phyloP scores from a whole-genome alignment of 345 rosid species.

The Syzygium grande region DNA sequence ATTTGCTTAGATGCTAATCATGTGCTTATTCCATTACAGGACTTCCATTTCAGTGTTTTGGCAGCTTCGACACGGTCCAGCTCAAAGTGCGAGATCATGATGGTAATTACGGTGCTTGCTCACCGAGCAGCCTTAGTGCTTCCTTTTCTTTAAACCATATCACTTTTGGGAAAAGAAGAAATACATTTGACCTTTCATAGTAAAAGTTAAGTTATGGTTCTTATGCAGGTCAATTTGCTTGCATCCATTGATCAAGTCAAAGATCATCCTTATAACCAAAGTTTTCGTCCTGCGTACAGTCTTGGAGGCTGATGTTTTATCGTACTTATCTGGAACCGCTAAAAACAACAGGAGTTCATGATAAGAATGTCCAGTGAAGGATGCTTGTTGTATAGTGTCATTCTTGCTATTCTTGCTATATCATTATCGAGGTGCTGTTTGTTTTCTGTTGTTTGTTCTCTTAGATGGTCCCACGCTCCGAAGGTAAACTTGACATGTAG shows the following conservation, averaged over 20 bases:
- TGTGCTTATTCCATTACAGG: conserved; percentile 9
- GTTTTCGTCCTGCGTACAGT: conserved; percentile 7
- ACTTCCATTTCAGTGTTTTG: conserved; percentile 43
- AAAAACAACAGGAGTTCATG: neutral
- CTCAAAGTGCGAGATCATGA: conserved; percentile 36
- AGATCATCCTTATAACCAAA: conserved; percentile 10
- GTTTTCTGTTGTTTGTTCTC: neutral
- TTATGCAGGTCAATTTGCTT: conserved; percentile 41
- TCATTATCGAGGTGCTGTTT: neutral
- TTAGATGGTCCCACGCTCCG: neutral
- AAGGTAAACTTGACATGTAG: neutral
- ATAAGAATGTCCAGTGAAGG: neutral
- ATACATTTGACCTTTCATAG: neutral
- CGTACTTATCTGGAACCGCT: neutral
- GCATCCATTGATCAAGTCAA: conserved; percentile 10
- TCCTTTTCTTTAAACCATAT: neutral
- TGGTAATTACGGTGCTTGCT: conserved; percentile 10
- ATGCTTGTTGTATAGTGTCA: neutral
- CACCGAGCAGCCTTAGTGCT: neutral
- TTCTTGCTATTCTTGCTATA: neutral
- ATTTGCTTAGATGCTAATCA: neutral
- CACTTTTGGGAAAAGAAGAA: neutral
- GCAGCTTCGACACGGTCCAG: conserved; percentile 17
- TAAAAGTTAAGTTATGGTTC: neutral
- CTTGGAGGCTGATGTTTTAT: conserved; percentile 24